phyloP scores from a whole-genome alignment of 2,329 filamentous ascomycete species.

The Aspergillus sp. region DNA sequence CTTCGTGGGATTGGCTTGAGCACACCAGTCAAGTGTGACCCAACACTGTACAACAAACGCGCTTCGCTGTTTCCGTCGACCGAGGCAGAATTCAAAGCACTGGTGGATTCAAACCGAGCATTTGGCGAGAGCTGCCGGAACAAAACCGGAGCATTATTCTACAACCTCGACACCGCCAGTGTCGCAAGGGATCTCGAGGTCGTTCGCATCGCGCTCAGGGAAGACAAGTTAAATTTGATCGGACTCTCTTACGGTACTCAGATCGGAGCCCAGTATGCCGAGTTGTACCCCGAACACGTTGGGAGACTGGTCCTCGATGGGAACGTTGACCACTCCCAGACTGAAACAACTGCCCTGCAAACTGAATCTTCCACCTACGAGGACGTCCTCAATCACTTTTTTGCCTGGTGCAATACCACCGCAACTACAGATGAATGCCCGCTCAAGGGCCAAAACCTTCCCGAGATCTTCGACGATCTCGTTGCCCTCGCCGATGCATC shows the following conservation, averaged over 20 bases:
- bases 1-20: conserved; percentile 47
- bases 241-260: conserved; percentile 50
- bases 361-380: conserved; percentile 41
- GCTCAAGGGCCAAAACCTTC: conserved; percentile 3
- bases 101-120: conserved; percentile 41
- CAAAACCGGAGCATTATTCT: conserved; percentile 41
- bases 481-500: neutral
- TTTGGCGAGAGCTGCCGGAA: conserved; percentile 43
- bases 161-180: conserved; percentile 45
- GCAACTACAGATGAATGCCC: conserved; percentile 1
- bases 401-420: conserved; percentile 5
- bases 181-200: conserved; percentile 38
- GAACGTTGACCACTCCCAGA: conserved; percentile 41
- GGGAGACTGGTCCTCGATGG: conserved; percentile 48
- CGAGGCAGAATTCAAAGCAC: conserved; percentile 35
- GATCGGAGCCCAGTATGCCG: conserved; percentile 46
- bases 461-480: conserved; percentile 4
- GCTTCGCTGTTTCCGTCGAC: conserved; percentile 40
- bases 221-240: conserved; percentile 40
- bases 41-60: conserved; percentile 36
- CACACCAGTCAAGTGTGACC: conserved; percentile 41
- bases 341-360: conserved; percentile 31
- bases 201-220: conserved; percentile 34
- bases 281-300: conserved; percentile 46
- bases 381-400: conserved; percentile 30